Base-by-base conservation (phyloP, 2,329 filamentous ascomycete genomes). In the Colletotrichum paranaense region DNA sequence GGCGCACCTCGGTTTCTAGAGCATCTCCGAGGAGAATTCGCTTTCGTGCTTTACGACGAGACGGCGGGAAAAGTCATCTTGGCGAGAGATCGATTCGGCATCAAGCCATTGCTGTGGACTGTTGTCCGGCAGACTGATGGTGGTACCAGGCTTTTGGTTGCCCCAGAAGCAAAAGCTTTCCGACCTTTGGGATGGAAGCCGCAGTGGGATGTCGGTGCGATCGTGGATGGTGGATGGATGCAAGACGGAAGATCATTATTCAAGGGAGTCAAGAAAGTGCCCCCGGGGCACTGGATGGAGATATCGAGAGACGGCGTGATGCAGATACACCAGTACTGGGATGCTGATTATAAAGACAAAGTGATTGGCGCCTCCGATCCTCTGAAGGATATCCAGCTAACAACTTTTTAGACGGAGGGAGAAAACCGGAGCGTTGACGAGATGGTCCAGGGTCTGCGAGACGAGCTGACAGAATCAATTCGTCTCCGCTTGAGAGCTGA, bases 31-130 rank as follows among this genome's bases (percentile, higher is more conserved):
- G 88, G 88, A 19, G 88, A 90, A 74, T 90, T 90, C 73, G 84
- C 88, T 0, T 81, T 89, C 14, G 84, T 87, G 5, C 76, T 90
- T 0, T 88, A 85, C 64, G 88, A 90, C 73, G 77, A 78, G 2
- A 76, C 83, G 62, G 46, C 52, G 2, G 53, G 26, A 0, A 71
- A 82, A 0, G 80, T 89, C 42, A 78, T 90, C 38, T 86, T 85
- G 0, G 87, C 81, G 0, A 80, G 88, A n/a, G 89, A 91, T 76
- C 84, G 88, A 0, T 90, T 86, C 76, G 89, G 88, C 3, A 87
- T 91, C 76, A 90, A 90, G 76, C 88, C 89, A 1, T 81, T 90
- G 6, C 86, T 88, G 67, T 90, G 85, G 80, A 89, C 87, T 0
- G 46, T 67, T 14, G 30, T 67, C 4, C 56, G 12, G 1, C 60